phyloP scores from a whole-genome alignment of 371 early-diverging fungal genomes.

The Lichtheimia ramosa region DNA sequence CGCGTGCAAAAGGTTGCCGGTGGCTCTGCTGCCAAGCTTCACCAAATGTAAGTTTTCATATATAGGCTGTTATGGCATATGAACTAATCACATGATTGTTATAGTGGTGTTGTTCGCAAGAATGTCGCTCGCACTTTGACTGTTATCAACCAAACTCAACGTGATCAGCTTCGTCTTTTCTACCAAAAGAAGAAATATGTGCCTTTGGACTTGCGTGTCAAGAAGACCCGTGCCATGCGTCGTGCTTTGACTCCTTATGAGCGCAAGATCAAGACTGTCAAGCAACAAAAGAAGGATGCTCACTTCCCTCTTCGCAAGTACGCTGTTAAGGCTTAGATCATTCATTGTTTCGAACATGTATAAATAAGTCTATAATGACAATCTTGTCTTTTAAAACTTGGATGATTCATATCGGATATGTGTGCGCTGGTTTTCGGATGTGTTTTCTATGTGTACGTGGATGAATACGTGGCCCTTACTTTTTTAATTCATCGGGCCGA shows the following conservation, averaged over 20 bases:
- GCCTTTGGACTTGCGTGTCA: conserved; percentile 91
- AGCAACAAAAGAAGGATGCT: conserved; percentile 77
- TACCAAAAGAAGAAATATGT: conserved; percentile 91
- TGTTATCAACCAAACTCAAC: conserved; percentile 88
- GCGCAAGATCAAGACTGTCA: conserved; percentile 66
- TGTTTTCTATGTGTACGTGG: no score
- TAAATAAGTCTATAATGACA: no score
- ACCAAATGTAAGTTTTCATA: conserved; percentile 69
- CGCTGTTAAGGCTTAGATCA: conserved; percentile 80
- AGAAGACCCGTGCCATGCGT: conserved; percentile 97
- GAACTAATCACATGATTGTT: not conserved
- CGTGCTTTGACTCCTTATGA: conserved; percentile 85
- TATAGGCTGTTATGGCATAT: not conserved
- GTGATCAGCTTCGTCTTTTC: conserved; percentile 77
- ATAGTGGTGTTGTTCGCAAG: conserved; percentile 81
- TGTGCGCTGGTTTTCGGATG: no score
- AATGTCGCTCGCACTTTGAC: conserved; percentile 91
- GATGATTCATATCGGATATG: no score
- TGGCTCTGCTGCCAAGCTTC: conserved; percentile 71
- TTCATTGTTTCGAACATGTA: no score
- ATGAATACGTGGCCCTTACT: no score
- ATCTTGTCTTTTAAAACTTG: no score
- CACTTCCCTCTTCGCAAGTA: conserved; percentile 88
- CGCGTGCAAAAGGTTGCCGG: conserved; percentile 90
- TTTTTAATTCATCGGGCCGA: no score